Evolutionary conservation across 1,139 yeast species (phyloP).

Genomic region (Candida sp.): DNA sequence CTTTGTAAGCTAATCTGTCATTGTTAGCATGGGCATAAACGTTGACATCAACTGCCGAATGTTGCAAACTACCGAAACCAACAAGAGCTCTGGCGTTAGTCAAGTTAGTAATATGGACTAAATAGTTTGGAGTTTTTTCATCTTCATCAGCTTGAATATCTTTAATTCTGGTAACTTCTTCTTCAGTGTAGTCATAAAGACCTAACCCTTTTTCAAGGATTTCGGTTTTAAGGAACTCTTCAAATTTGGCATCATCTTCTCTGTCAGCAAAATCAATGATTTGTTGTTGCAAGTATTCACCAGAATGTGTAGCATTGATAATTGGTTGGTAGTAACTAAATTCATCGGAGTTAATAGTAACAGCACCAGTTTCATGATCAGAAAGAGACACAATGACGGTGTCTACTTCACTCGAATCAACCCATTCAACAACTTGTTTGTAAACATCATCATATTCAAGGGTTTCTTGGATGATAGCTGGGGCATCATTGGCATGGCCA

Average conservation of each 20-base stretch:
- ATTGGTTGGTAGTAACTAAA: slow-evolving; percentile 46
- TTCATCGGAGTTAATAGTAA: slow-evolving; percentile 67
- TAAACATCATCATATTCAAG: slow-evolving; percentile 84
- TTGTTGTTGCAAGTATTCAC: slow-evolving; percentile 55
- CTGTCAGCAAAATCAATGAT: slow-evolving; percentile 19
- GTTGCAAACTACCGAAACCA: slow-evolving; percentile 91
- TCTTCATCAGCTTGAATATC: slow-evolving; percentile 7
- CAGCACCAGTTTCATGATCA: slow-evolving; percentile 92
- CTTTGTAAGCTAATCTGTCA: slow-evolving; percentile 30
- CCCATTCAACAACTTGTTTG: slow-evolving; percentile 63
- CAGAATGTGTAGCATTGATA: slow-evolving; percentile 63
- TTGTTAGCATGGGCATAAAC: slow-evolving; percentile 70
- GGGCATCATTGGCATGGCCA: slow-evolving; percentile 87
- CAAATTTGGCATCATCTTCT: slow-evolving; percentile 25
- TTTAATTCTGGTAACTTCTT: slow-evolving; percentile 40
- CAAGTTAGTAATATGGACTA: slow-evolving; percentile 47
- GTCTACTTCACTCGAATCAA: slow-evolving; percentile 60
- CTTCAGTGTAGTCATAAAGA: slow-evolving; percentile 47
- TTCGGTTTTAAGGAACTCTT: slow-evolving; percentile 41
- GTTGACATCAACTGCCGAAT: slow-evolving; percentile 87
- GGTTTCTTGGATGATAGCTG: slow-evolving; percentile 56
- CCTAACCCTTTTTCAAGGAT: slow-evolving; percentile 60
- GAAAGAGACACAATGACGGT: slow-evolving; percentile 76
- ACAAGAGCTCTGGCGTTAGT: slow-evolving; percentile 69
- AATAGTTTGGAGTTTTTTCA: slow-evolving; percentile 5